phyloP scores from a whole-genome alignment of 2,329 filamentous ascomycete species.

The Trichoderma atrobrunneum region DNA sequence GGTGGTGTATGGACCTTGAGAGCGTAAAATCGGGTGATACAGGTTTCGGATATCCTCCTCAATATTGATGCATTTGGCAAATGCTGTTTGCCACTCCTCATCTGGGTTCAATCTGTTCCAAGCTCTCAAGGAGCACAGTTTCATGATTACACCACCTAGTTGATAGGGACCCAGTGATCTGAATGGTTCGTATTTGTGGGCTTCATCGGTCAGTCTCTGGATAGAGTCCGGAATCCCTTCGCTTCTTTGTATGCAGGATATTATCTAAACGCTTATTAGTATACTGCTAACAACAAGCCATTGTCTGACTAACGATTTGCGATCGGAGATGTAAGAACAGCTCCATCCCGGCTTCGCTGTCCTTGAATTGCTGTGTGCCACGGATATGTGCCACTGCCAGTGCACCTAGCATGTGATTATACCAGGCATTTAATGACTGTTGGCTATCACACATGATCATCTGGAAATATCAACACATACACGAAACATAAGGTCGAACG shows the following conservation, averaged over 20 bases:
- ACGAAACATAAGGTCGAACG: not conserved
- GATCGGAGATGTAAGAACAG: not conserved
- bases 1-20: not conserved
- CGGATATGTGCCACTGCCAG: not conserved
- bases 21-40: not conserved
- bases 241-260: not conserved
- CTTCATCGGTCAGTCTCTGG: not conserved
- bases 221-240: not conserved
- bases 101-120: not conserved
- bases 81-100: not conserved
- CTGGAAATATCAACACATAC: not conserved
- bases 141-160: not conserved
- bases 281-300: not conserved
- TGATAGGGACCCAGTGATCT: not conserved
- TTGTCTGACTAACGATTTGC: not conserved
- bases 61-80: not conserved
- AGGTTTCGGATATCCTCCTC: not conserved
- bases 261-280: not conserved
- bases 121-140: not conserved
- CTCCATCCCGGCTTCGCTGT: not conserved
- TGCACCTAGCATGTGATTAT: not conserved
- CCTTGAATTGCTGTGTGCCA: not conserved
- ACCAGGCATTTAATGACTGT: not conserved
- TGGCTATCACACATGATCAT: not conserved
- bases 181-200: not conserved